phyloP scores from a whole-genome alignment of 345 rosid species.

The Lenwebbia sp. region DNA sequence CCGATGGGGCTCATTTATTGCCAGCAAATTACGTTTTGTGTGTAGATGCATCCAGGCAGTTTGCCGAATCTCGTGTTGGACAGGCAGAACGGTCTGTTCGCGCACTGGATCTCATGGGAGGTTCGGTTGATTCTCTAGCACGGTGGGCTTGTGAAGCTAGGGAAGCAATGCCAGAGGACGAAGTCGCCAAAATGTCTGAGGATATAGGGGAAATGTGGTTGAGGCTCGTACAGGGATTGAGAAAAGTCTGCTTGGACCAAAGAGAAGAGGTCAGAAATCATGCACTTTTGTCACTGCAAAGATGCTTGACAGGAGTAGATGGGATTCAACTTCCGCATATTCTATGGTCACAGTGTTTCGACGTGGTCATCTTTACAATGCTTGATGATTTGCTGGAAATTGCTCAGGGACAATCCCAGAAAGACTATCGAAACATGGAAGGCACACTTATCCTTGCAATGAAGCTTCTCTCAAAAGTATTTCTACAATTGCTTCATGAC shows the following conservation, averaged over 20 bases:
- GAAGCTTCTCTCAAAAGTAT: conserved; percentile 73
- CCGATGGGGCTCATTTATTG: conserved; percentile 66
- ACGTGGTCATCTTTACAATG: conserved; percentile 78
- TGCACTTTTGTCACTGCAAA: conserved; percentile 75
- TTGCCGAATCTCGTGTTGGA: conserved; percentile 97
- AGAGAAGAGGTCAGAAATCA: conserved; percentile 94
- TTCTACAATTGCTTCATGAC: conserved; percentile 59
- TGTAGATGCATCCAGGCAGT: conserved; percentile 84
- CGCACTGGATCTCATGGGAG: conserved; percentile 84
- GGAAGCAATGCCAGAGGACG: conserved; percentile 74
- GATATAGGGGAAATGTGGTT: conserved; percentile 97
- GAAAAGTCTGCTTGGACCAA: conserved; percentile 99
- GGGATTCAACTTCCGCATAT: conserved; percentile 55
- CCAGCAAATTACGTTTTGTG: conserved; percentile 85
- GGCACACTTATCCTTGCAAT: conserved; percentile 67
- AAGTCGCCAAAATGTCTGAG: conserved; percentile 53
- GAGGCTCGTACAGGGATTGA: conserved; percentile 83
- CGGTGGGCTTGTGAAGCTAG: conserved; percentile 64
- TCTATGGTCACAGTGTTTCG: conserved; percentile 87
- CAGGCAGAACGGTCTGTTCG: conserved; percentile 84
- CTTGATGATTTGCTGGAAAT: conserved; percentile 93
- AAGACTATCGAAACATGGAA: conserved; percentile 94
- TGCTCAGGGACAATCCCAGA: conserved; percentile 83
- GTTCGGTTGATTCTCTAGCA: conserved; percentile 66
- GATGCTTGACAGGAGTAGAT: conserved; percentile 77